These are phyloP conservation scores for Sugiyamaella lignohabitans DNA, from an alignment of 805 yeast genomes.

Conservation along the genomic window DNA sequence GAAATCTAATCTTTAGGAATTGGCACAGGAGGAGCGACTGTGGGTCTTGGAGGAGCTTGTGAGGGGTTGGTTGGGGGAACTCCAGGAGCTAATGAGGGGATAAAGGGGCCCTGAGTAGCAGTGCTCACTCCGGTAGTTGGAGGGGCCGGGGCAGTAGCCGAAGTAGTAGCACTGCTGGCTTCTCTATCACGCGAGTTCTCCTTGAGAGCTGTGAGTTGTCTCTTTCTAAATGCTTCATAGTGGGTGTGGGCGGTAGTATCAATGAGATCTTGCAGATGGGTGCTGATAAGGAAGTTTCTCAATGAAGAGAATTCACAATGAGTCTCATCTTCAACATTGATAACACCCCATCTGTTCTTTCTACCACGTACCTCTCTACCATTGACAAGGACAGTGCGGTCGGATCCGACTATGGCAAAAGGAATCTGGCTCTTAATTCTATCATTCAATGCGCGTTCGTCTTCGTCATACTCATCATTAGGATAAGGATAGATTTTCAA, in stretches of 20 bases:
- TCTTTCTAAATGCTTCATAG: conserved; percentile 88
- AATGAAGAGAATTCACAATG: conserved; percentile 95
- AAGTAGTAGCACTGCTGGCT: not conserved
- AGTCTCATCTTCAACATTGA: conserved; percentile 86
- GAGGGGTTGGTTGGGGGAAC: too few relatives aligned
- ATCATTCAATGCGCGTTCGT: conserved; percentile 30
- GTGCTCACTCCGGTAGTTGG: too few relatives aligned
- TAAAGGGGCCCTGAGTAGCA: too few relatives aligned
- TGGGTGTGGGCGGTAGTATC: conserved; percentile 85
- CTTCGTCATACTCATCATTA: conserved; percentile 47
- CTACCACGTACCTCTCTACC: conserved; percentile 85
- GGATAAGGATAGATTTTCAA: conserved; percentile 71
- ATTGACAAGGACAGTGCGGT: conserved; percentile 62
- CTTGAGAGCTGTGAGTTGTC: conserved; percentile 88
- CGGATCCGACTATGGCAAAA: conserved; percentile 92
- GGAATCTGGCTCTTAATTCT: conserved; percentile 47
- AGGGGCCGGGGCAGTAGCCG: not conserved
- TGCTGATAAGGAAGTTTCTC: conserved; percentile 89
- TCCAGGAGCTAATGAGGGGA: too few relatives aligned
- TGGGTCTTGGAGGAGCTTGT: not conserved
- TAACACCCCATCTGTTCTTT: conserved; percentile 88
- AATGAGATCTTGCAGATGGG: conserved; percentile 91
- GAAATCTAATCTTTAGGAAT: not conserved
- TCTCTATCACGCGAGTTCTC: conserved; percentile 46
- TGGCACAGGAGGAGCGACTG: not conserved